Percentiles rank a stretch among this genome's conserved stretches.
Evolutionary conservation across 192 early-diverging fungal species (phyloP).

Genomic region (Coemansia sp.): DNA sequence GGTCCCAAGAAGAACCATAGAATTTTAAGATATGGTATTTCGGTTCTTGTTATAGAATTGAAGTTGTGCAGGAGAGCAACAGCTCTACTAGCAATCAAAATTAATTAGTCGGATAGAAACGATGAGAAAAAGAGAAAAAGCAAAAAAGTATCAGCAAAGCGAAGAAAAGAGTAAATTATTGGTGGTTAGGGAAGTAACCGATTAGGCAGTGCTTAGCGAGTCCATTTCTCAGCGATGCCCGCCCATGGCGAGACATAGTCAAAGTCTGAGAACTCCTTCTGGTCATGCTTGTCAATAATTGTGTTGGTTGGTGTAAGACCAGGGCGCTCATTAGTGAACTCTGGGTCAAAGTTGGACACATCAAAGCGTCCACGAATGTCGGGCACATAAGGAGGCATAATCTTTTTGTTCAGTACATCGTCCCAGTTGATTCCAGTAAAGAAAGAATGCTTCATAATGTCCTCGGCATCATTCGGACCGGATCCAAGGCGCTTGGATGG

Average conservation of each 20-base stretch:
- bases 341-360: conserved; percentile 97
- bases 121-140: background rate
- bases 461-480: conserved; percentile 80
- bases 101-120: background rate
- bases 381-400: conserved; percentile 89
- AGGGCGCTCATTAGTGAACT: conserved; percentile 94
- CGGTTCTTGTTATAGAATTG: background rate
- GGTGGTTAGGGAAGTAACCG: background rate
- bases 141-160: conserved; percentile 3
- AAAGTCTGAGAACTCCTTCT: conserved; percentile 93
- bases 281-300: conserved; percentile 74
- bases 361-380: conserved; percentile 76
- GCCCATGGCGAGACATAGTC: conserved; percentile 93
- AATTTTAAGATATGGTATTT: background rate
- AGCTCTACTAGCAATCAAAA: background rate
- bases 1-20: conserved; percentile 5
- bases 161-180: background rate
- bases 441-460: conserved; percentile 92
- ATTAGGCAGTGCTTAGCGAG: conserved; percentile 19
- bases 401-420: conserved; percentile 83
- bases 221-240: conserved; percentile 54
- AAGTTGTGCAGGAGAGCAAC: background rate
- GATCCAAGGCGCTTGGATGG: conserved; percentile 82
- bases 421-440: conserved; percentile 96
- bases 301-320: conserved; percentile 90